A percentile compares a stretch with the other conserved stretches of the same genome.
These are phyloP conservation scores for Grammothele lineata DNA, from an alignment of 768 basidiomycete species.

Conservation along the genomic window DNA sequence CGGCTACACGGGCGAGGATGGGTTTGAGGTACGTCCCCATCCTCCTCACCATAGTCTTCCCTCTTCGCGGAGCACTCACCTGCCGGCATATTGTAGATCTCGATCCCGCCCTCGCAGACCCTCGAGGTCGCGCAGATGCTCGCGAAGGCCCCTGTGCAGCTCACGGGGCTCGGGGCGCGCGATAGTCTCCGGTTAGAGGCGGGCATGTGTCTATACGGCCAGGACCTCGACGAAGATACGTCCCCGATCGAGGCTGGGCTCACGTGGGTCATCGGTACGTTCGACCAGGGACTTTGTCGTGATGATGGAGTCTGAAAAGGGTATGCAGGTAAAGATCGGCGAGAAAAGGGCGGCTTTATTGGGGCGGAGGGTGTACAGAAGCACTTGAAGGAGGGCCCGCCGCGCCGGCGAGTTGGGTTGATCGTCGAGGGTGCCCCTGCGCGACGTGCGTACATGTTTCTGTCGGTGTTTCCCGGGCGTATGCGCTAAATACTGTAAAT, in stretches of 20 bases:
- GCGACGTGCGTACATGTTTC: constrained; percentile 63
- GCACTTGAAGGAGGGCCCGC: constrained; percentile 78
- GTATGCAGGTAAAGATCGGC: constrained; percentile 71
- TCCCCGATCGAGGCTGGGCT: constrained; percentile 89
- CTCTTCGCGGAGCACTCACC: too few species aligned
- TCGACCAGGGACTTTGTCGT: too few species aligned
- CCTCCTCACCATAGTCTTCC: neutral
- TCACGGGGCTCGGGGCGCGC: constrained; percentile 88
- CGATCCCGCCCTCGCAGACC: constrained; percentile 77
- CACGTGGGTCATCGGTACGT: constrained; percentile 86
- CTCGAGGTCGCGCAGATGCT: constrained; percentile 64
- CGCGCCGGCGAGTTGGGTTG: constrained; percentile 75
- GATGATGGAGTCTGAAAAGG: neutral
- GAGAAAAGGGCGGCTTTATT: constrained; percentile 68
- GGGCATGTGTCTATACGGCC: constrained; percentile 95
- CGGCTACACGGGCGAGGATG: constrained; percentile 98
- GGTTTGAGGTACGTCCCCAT: constrained; percentile 71
- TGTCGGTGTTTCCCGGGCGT: too few species aligned
- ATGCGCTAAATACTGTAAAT: too few species aligned
- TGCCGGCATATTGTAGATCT: constrained; percentile 51
- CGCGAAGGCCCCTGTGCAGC: constrained; percentile 62
- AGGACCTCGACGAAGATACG: constrained; percentile 85
- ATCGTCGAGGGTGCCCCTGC: constrained; percentile 84
- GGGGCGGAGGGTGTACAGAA: constrained; percentile 69
- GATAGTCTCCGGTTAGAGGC: constrained; percentile 95